Evolutionary conservation across 352 stramenopile species (phyloP), one percentile per base, ranked within the genome.

Genomic region (Detonula confervacea): DNA sequence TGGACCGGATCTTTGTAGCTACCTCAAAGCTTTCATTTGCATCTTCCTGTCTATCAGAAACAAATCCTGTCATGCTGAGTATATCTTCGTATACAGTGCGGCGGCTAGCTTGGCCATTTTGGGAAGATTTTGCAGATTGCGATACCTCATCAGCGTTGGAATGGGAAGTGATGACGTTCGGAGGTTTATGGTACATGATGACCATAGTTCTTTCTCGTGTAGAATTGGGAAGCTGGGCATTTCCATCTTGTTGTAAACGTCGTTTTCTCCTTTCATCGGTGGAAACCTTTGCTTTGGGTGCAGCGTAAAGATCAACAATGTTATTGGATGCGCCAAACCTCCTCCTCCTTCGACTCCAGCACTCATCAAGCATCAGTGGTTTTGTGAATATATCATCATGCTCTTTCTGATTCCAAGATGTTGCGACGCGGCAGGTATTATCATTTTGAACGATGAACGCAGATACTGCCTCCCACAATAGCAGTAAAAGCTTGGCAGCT

Each of bases 131-230:
- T 46, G 30, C 12, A 39, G 62, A 62, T 30, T 27, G 47, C 0
- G 66, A 54, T 73, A 65, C 30, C n/a, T 55, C 35, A 66, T 90
- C 80, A 16, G 65, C 44, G 46, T 72, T 80, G 18, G 76, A 76
- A 76, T 91, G 84, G 22, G 84, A 87, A 25, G 84, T 91, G 27
- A 91, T 75, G 11, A 87, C 62, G 70, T 87, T 82, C 24, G 71
- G 1, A 39, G 84, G 84, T 71, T 90, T 90, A 56, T 90, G 47
- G 54, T 87, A 90, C 22, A 86, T 49, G 39, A 90, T 72, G 0
- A 90, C 84, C 16, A 90, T 73, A 14, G 80, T 90, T 65, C 39
- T 63, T 83, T 84, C 73, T 64, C 37, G 55, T 42, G 56, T 25
- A 52, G 11, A 1, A 52, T 25, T 49, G 2, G 39, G 2, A 4